Conservation (phyloP, 148 eudicot genomes). For the Polygonum aviculare region DNA sequence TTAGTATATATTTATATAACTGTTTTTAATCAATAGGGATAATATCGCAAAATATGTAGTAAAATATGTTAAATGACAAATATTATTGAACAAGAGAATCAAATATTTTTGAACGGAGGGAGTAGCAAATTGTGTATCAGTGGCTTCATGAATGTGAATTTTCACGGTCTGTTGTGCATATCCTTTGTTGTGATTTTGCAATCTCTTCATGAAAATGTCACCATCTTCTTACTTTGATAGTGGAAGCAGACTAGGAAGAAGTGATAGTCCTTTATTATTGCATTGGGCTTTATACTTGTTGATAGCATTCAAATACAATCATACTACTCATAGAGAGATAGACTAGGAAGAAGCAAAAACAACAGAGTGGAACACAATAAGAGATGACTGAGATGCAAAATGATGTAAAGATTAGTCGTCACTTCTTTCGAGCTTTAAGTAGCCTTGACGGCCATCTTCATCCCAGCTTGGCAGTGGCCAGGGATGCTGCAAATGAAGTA, state of each 20-base stretch:
- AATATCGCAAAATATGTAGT: too few species aligned
- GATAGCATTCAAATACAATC: background rate
- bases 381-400: background rate
- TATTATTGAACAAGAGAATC: too few species aligned
- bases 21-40: too few species aligned
- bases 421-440: conserved; percentile 1
- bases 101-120: too few species aligned
- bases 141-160: too few species aligned
- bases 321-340: background rate
- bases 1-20: too few species aligned
- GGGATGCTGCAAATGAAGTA: conserved; percentile 34
- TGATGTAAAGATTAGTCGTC: background rate
- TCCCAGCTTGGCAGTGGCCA: conserved; percentile 36
- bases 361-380: background rate
- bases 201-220: too few species aligned
- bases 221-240: background rate
- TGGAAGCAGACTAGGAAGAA: background rate
- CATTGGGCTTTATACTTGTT: background rate
- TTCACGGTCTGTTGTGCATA: too few species aligned
- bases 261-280: background rate
- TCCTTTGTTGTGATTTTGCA: too few species aligned
- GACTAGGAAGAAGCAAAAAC: background rate
- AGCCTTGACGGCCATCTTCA: conserved; percentile 33
- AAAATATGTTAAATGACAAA: too few species aligned
- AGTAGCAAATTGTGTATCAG: too few species aligned